These are phyloP conservation scores for Solanum ossicruentum DNA, from an alignment of 257 asterid genomes.

Conservation along the genomic window DNA sequence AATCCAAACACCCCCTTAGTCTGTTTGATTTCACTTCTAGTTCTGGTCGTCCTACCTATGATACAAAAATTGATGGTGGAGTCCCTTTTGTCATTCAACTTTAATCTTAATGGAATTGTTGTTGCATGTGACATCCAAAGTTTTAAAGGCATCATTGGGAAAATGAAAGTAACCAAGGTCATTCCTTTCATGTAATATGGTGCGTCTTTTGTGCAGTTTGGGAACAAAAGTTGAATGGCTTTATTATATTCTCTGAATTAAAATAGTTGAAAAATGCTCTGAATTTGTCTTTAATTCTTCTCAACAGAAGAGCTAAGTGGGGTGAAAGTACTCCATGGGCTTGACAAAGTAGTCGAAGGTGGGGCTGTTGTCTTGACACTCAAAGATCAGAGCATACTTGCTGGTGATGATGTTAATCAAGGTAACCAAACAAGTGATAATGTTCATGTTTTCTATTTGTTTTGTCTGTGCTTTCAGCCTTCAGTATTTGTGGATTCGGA, in stretches of 20 bases:
- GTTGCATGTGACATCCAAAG: neutral
- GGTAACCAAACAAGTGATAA: constrained; percentile 28
- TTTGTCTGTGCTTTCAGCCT: constrained; percentile 18
- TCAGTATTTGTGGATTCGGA: constrained; percentile 74
- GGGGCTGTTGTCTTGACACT: constrained; percentile 79
- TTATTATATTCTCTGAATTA: neutral
- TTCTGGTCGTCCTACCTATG: neutral
- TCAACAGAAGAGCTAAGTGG: constrained; percentile 60
- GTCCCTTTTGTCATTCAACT: neutral
- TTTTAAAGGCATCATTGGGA: neutral
- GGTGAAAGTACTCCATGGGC: constrained; percentile 81
- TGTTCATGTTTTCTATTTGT: constrained; percentile 1
- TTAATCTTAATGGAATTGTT: neutral
- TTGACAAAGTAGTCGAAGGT: constrained; percentile 4
- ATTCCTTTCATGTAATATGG: neutral
- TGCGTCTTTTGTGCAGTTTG: neutral
- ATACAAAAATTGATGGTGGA: neutral
- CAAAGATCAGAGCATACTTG: constrained; percentile 91
- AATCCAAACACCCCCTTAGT: neutral
- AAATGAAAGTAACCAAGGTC: neutral
- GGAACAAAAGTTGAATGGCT: neutral
- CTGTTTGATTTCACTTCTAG: neutral
- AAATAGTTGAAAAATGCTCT: neutral
- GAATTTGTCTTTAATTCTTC: constrained; percentile 3
- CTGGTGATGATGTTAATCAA: constrained; percentile 71